A percentile compares a stretch with the other conserved stretches of the same genome.
Evolutionary conservation across 106 monocot genomes (phyloP).

Genomic region (Allium cepa): DNA sequence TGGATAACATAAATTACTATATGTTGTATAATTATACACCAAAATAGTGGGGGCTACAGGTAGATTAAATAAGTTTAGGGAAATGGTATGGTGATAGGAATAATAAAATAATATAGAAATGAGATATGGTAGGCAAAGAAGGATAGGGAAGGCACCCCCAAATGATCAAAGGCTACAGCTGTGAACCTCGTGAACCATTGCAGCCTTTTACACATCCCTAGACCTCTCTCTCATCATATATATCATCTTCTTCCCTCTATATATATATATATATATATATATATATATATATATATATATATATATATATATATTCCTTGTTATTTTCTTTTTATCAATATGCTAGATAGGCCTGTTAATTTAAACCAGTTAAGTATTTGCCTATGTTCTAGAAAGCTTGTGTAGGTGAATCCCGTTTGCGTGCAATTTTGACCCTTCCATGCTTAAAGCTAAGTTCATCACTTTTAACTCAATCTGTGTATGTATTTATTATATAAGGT

Average conservation of each 20-base stretch:
- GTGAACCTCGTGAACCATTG: constrained; percentile 59
- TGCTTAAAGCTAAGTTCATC: not conserved
- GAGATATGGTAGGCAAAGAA: not conserved
- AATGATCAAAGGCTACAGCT: constrained; percentile 52
- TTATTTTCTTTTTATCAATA: not conserved
- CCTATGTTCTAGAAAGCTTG: constrained; percentile 3
- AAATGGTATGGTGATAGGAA: constrained; percentile 19
- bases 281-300: no score
- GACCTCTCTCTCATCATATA: constrained; percentile 5
- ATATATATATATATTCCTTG: not conserved
- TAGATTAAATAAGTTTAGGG: constrained; percentile 5
- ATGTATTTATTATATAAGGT: no score
- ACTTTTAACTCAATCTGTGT: no score
- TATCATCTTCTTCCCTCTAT: constrained; percentile 8
- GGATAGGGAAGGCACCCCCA: constrained; percentile 22
- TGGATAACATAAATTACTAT: no score
- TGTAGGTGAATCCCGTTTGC: constrained; percentile 3
- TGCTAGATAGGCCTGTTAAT: not conserved
- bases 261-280: no score
- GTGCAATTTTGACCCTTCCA: constrained; percentile 4
- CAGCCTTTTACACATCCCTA: constrained; percentile 66
- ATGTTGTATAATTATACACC: no score
- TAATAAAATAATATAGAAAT: constrained; percentile 17
- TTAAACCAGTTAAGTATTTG: constrained; percentile 8
- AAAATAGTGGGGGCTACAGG: not conserved